Conservation (phyloP, 2,329 filamentous ascomycete species). For the Furcasterigmium furcatum region DNA sequence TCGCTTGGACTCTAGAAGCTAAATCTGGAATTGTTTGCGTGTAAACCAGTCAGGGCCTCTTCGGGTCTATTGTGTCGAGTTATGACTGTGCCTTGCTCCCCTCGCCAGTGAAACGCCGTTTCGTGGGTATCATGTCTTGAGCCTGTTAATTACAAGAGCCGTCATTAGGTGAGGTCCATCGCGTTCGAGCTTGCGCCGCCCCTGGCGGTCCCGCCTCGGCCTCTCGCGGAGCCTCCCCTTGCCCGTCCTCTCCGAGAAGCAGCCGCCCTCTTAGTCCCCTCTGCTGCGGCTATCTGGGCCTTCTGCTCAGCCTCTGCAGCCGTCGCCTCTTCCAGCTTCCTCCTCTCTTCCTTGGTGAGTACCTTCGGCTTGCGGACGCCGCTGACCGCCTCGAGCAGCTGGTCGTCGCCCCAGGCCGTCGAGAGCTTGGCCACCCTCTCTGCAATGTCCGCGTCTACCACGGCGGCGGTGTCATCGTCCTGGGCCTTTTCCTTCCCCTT, state of each 20-base stretch:
- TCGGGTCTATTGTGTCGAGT: background rate
- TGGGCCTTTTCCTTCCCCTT: conserved; percentile 19
- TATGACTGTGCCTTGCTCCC: background rate
- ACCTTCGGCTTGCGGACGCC: conserved; percentile 31
- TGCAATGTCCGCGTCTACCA: conserved; percentile 20
- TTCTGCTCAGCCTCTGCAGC: conserved; percentile 7
- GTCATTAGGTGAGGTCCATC: conserved; percentile 11
- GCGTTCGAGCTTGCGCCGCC: conserved; percentile 9
- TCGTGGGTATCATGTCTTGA: background rate
- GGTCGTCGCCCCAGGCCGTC: conserved; percentile 38
- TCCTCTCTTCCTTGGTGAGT: conserved; percentile 10
- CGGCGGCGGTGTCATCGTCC: conserved; percentile 12
- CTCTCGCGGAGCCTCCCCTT: conserved; percentile 11
- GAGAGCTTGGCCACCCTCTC: conserved; percentile 33
- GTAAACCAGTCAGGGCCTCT: background rate
- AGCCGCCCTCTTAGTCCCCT: conserved; percentile 21
- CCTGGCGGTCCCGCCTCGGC: conserved; percentile 23
- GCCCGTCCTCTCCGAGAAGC: conserved; percentile 6
- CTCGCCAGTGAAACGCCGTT: background rate
- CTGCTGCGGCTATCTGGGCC: conserved; percentile 15
- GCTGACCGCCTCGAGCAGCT: conserved; percentile 43
- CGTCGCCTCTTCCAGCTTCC: conserved; percentile 19
- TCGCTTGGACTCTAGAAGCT: background rate
- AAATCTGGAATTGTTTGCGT: background rate
- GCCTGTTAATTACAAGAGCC: too few species aligned